These are phyloP conservation scores for Ogataea henricii DNA, from an alignment of 805 yeast genomes.

Conservation along the genomic window DNA sequence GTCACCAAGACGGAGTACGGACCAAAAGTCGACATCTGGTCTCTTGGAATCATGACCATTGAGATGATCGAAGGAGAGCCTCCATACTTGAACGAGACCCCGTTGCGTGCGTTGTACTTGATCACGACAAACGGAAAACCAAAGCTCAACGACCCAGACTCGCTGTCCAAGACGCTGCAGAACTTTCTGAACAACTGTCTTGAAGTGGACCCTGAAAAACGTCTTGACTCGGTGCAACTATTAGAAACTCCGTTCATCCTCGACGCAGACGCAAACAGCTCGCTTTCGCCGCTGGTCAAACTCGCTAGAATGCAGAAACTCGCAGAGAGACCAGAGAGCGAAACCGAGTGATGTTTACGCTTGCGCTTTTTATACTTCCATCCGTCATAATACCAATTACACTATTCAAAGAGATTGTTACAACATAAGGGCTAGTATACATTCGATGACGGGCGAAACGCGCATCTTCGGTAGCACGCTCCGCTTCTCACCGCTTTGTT, in stretches of 20 bases:
- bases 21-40: conserved; percentile 83
- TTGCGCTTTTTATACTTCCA: not conserved
- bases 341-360: conserved; percentile 8
- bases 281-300: conserved; percentile 73
- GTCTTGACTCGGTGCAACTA: conserved; percentile 78
- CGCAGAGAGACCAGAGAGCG: conserved; percentile 33
- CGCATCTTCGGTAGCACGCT: too few relatives aligned
- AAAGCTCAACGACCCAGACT: conserved; percentile 70
- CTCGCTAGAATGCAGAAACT: conserved; percentile 68
- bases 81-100: conserved; percentile 79
- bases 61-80: conserved; percentile 90
- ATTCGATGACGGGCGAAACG: not conserved
- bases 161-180: conserved; percentile 64
- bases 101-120: conserved; percentile 71
- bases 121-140: conserved; percentile 85
- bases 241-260: conserved; percentile 64
- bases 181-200: conserved; percentile 75
- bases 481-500: too few relatives aligned
- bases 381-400: not conserved
- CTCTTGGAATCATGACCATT: conserved; percentile 81
- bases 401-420: not conserved
- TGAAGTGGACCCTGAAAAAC: conserved; percentile 77
- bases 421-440: conserved; percentile 8
- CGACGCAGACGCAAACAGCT: conserved; percentile 60
- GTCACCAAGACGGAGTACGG: conserved; percentile 79